Percentiles rank a stretch among this genome's conserved stretches.
Evolutionary conservation across 495 filamentous ascomycete genomes (phyloP).

Genomic region (Aspergillus avenaceus): DNA sequence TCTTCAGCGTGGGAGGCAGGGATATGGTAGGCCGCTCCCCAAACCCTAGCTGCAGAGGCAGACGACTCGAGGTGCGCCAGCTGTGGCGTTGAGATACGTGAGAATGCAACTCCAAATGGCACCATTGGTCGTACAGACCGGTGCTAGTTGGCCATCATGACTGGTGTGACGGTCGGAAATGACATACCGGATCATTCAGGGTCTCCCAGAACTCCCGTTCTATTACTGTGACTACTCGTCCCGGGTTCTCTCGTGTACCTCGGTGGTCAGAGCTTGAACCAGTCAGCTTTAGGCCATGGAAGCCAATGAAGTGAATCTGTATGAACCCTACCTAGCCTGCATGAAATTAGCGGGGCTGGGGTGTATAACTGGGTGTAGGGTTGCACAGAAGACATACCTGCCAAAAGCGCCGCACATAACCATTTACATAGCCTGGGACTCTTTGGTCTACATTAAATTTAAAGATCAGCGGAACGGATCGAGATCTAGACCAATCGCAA

Average conservation of each 20-base stretch:
- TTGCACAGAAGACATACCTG: constrained; percentile 58
- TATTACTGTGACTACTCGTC: constrained; percentile 91
- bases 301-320: not conserved
- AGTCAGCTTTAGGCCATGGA: not conserved
- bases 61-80: constrained; percentile 32
- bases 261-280: constrained; percentile 79
- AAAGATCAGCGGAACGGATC: not conserved
- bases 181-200: constrained; percentile 56
- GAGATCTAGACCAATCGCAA: not conserved
- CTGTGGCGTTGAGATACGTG: constrained; percentile 9
- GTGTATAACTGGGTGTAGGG: constrained; percentile 4
- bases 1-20: constrained; percentile 63
- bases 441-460: constrained; percentile 57
- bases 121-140: not conserved
- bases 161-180: not conserved
- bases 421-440: constrained; percentile 85
- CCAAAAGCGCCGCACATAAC: constrained; percentile 97
- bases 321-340: constrained; percentile 33
- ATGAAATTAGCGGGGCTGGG: constrained; percentile 7
- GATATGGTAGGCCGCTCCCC: constrained; percentile 95
- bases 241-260: constrained; percentile 80
- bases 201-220: constrained; percentile 74
- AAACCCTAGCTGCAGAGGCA: constrained; percentile 59
- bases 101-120: not conserved
- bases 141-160: constrained; percentile 8